Base-by-base conservation (phyloP, 2,329 filamentous ascomycete species). In the Ophiostoma angusticollis region DNA sequence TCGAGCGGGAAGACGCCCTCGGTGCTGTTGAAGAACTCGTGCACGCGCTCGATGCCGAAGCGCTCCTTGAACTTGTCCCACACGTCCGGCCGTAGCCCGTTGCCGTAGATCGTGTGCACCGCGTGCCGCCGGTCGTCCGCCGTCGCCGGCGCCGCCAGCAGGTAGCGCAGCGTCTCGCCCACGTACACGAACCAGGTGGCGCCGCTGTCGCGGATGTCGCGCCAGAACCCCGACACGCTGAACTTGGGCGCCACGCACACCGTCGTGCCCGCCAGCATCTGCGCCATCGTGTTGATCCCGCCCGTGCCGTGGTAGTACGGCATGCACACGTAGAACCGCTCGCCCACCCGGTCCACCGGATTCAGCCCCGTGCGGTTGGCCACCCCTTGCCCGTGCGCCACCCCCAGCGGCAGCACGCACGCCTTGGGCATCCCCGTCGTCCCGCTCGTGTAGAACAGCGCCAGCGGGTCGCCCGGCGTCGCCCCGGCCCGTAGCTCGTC, bases 351-450 rank as follows among this genome's bases (percentile, higher is more conserved):
- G 18, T 50, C 36, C 39, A 58, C 52, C 16, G 45, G 37, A 40
- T 49, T 58, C 45, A 31, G 54, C 40, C 46, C 52, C 37, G 22
- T 55, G 47, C 33, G 44, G 49, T 16, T 56, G 41, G 37, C 46
- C 6, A 25, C 49, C 1, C 39, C 56, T 21, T 43, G 44, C 19
- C 37, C 41, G 40, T 56, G 63, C 0, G 52, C 55, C 14, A 59
- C 63, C 3, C 61, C 56, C 8, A 69, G 65, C 14, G 72, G 72
- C 47, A 82, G 75, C 0, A 67, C 55, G 48, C 76, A 79, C 1
- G 75, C 81, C 55, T 87, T 87, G 9, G 82, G 80, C 47, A 83
- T 57, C 3, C 82, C 82, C 0, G 82, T 86, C 1, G 82, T 86
- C 25, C 81, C 81, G 45, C 76, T 78, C 1, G 82, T 87, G 54